Percentiles rank a stretch among this genome's conserved stretches.
phyloP scores from a whole-genome alignment of 306 rosid species.

The Oemleria cerasiformis region DNA sequence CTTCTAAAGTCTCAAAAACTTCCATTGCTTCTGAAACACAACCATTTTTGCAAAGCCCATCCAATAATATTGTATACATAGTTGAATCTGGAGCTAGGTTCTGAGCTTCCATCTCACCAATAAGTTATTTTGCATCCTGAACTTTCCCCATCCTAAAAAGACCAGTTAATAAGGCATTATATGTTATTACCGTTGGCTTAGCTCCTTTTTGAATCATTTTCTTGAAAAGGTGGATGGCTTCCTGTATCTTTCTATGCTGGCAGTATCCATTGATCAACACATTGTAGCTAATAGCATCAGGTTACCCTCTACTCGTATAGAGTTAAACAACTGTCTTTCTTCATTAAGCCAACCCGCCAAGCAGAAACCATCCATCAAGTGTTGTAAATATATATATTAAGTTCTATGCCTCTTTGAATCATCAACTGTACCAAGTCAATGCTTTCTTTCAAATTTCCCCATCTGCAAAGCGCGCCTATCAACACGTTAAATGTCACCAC shows the following conservation, averaged over 20 bases:
- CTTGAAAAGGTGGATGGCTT: conserved; percentile 30
- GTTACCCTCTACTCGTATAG: conserved; percentile 31
- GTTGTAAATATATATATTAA: conserved; percentile 26
- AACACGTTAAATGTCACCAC: conserved; percentile 37
- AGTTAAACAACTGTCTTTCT: conserved; percentile 31
- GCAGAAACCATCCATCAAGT: conserved; percentile 41
- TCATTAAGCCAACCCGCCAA: conserved; percentile 30
- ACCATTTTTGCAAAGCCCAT: conserved; percentile 45
- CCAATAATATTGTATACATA: conserved; percentile 26
- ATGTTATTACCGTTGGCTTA: conserved; percentile 29
- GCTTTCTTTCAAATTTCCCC: conserved; percentile 37
- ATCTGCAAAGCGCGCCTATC: conserved; percentile 33
- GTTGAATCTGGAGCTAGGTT: conserved; percentile 19
- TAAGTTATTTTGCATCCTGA: conserved; percentile 33
- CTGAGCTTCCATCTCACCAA: conserved; percentile 34
- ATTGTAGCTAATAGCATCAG: conserved; percentile 24
- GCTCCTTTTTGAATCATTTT: conserved; percentile 34
- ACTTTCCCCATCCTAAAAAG: conserved; percentile 35
- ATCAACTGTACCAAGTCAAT: conserved; percentile 30
- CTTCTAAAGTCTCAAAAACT: conserved; percentile 28
- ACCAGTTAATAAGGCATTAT: conserved; percentile 28
- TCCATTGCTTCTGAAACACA: conserved; percentile 36
- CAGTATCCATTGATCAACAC: conserved; percentile 42
- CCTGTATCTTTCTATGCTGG: conserved; percentile 30
- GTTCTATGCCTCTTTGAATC: conserved; percentile 33